A percentile compares a stretch with the other conserved stretches of the same genome.
These are phyloP conservation scores for Lantana camara DNA, from an alignment of 257 asterid genomes.

Conservation along the genomic window DNA sequence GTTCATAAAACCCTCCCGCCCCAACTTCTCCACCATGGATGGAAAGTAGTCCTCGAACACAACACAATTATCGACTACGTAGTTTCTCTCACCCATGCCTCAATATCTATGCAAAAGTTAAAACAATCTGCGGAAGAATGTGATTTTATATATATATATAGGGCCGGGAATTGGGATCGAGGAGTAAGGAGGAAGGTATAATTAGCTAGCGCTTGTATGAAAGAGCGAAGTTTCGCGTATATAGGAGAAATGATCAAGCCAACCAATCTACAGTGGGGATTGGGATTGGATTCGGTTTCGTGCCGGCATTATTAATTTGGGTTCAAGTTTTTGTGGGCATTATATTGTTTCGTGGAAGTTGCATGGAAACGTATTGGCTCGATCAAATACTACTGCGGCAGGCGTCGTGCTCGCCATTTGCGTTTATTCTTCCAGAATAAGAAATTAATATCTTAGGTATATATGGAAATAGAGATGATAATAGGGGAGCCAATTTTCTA, in stretches of 20 bases:
- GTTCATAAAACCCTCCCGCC: conserved; percentile 59
- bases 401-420: conserved; percentile 35
- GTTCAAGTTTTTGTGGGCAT: conserved; percentile 21
- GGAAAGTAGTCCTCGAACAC: conserved; percentile 76
- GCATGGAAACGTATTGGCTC: conserved; percentile 47
- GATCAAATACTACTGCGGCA: not conserved
- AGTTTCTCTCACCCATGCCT: conserved; percentile 21
- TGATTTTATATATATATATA: not conserved
- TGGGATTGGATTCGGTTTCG: conserved; percentile 21
- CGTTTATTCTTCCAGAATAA: conserved; percentile 2
- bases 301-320: conserved; percentile 15
- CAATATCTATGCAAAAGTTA: no score
- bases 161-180: conserved; percentile 4
- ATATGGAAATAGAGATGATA: not conserved
- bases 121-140: not conserved
- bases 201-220: not conserved
- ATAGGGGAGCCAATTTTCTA: conserved; percentile 21
- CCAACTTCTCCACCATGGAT: conserved; percentile 71
- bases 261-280: conserved; percentile 27
- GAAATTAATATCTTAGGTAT: not conserved
- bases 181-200: conserved; percentile 3
- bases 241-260: conserved; percentile 28
- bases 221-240: conserved; percentile 37
- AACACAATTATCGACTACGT: not conserved
- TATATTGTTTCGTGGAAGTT: conserved; percentile 48